Percentiles rank a stretch among this genome's conserved stretches.
phyloP scores from a whole-genome alignment of 2,329 filamentous ascomycete species.

The Pseudogymnoascus verrucosus region DNA sequence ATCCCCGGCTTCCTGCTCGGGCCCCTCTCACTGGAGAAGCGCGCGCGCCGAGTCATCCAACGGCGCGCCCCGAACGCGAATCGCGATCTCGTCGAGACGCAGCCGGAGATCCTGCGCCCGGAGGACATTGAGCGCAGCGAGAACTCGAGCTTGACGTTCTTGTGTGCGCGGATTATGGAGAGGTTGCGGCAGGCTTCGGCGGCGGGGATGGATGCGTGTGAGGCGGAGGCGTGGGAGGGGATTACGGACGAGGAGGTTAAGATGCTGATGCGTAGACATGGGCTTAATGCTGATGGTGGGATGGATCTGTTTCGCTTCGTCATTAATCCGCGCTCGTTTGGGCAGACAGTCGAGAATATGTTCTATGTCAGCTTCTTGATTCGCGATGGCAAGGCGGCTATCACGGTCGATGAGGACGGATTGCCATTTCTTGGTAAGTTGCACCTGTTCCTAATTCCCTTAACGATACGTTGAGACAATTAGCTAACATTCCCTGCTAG shows the following conservation, averaged over 20 bases:
- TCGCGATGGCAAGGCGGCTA: constrained; percentile 68
- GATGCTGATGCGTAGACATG: constrained; percentile 54
- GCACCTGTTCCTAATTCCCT: background rate
- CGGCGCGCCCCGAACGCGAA: constrained; percentile 60
- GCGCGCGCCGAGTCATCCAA: constrained; percentile 60
- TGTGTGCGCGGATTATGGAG: constrained; percentile 67
- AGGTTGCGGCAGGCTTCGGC: constrained; percentile 46
- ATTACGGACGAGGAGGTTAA: constrained; percentile 38
- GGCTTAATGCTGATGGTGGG: constrained; percentile 60
- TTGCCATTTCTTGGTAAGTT: constrained; percentile 74
- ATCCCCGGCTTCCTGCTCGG: constrained; percentile 80
- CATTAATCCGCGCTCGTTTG: constrained; percentile 82
- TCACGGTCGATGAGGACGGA: constrained; percentile 64
- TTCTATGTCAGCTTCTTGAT: constrained; percentile 96
- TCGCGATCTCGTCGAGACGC: constrained; percentile 59
- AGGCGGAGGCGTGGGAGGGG: constrained; percentile 37
- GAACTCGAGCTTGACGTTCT: constrained; percentile 68
- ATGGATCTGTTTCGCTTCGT: constrained; percentile 80
- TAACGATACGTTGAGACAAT: constrained; percentile 35
- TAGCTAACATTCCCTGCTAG: constrained; percentile 34
- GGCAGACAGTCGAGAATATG: constrained; percentile 91
- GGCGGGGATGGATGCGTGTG: constrained; percentile 39
- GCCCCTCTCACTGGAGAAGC: constrained; percentile 82
- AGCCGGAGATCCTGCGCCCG: constrained; percentile 69
- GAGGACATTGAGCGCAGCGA: constrained; percentile 67